Base-by-base conservation (phyloP, 225 moss, liverwort and hornwort genomes). In the Antitrichia curtipendula region DNA sequence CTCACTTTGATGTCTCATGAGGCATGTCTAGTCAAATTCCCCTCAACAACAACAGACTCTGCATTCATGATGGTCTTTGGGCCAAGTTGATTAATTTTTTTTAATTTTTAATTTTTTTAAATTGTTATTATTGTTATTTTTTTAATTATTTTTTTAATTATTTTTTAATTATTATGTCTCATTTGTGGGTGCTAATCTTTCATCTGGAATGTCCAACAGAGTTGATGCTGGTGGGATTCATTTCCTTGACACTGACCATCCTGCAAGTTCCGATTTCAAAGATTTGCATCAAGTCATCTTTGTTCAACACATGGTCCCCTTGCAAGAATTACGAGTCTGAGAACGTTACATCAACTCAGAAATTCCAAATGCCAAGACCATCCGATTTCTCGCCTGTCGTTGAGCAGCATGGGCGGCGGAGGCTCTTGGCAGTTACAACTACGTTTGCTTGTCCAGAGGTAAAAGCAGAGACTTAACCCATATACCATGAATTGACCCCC, bases 171-270 rank as follows among this genome's bases (percentile, higher is more conserved):
- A 23, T 8, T 6, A 28, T 18, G 32, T 57, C 17, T 40, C 40
- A 57, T 32, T 77, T 45, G 38, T 47, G 54, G n/a, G 10, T 53
- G 72, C 40, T 70, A 28, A 59, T 58, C 54, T 68, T 71, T 77
- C 20, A 41, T 69, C 15, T 8, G 41, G 2, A 14, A 36, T 66
- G 53, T 64, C 10, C 49, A 56, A 84, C 91, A 97, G 96, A 97
- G 82, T 87, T 97, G 69, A 94, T 96, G 96, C 47, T 96, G 82
- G 71, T 97, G 90, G 97, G 97, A 31, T 97, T 97, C 88, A 94
- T 97, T 87, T 97, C 96, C 65, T 70, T 95, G 89, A 90, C 94
- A 34, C 93, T 97, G 3, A 88, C 83, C 7, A 86, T 92, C 13
- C 90, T 95, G 29, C 65, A 82, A 80, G 82, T 87, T 1, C 89